Percentiles rank a stretch among this genome's conserved stretches.
These are phyloP conservation scores for Cinnamomum chago DNA, from an alignment of 164 flowering plant species.

Conservation along the genomic window DNA sequence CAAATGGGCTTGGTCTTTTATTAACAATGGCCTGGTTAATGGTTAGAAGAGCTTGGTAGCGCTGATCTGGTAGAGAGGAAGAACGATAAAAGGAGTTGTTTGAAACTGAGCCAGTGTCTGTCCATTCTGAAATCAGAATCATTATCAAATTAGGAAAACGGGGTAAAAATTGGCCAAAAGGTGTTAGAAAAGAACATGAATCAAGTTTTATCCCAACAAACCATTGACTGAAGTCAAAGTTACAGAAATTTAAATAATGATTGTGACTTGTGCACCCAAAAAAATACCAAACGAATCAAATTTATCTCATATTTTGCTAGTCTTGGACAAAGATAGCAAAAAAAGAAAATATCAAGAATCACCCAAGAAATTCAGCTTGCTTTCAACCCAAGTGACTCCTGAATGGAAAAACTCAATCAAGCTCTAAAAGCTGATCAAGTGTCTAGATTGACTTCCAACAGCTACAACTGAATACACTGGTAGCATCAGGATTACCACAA, in stretches of 20 bases:
- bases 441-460: not conserved
- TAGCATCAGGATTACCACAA: not conserved
- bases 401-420: not conserved
- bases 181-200: not conserved
- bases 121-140: slow-evolving; percentile 9
- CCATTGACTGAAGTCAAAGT: not conserved
- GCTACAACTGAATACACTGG: not conserved
- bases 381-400: not conserved
- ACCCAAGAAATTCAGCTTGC: not conserved
- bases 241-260: too few species aligned
- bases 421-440: not conserved
- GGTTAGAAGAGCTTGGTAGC: slow-evolving; percentile 51
- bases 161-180: not conserved
- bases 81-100: slow-evolving; percentile 31
- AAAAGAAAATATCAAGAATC: not conserved
- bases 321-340: not conserved
- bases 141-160: not conserved
- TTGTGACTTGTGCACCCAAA: too few species aligned
- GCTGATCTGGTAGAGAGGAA: slow-evolving; percentile 44
- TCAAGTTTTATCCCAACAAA: not conserved
- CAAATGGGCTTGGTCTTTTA: slow-evolving; percentile 23
- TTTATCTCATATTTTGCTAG: not conserved
- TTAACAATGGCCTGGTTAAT: slow-evolving; percentile 36
- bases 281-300: not conserved
- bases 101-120: slow-evolving; percentile 35